Base-by-base conservation (phyloP, 2,329 filamentous ascomycete species). In the Lachnellula arida region DNA sequence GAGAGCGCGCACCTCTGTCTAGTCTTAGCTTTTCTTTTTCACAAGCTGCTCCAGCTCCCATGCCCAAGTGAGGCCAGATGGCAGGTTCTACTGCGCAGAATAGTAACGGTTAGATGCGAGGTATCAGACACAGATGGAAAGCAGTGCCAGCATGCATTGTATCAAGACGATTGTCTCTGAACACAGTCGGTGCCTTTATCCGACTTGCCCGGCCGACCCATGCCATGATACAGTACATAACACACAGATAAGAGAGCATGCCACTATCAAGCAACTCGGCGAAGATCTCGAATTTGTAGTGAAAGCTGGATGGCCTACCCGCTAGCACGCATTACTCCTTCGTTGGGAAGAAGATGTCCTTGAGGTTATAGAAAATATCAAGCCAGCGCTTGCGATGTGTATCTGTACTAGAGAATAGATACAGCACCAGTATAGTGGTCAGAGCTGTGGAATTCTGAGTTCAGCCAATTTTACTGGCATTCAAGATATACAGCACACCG, bases 261-360 rank as follows among this genome's bases (percentile, higher is more conserved):
- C 42, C 17, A 17, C 23, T 12, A 53, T 53, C 15, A 12, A 46
- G n/a, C 35, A 53, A 15, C 51, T 53, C 40, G 51, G 42, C 22
- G 14, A 17, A 19, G 42, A 53, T 17, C 44, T 48, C 12, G 43
- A 53, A 4, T n/a, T 19, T 12, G 57, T 50, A 2, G 55, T 58
- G 5, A 23, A 58, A n/a, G 55, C 55, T 11, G 35, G 44, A 25
- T 60, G 53, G 58, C 44, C 55, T 0, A 47, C 32, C 39, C 53
- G 12, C 8, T 49, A 15, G 7, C 42, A 53, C 2, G 59, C 54
- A 15, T 19, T 61, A n/a, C 19, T 61, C 7, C 5, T 61, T 12
- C 46, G 23, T 1, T 61, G 59, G 57, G 49, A 56, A 19, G 57
- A 59, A 7, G 59, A 57, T 40, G 47, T 58, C 32, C 25, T 57